Evolutionary conservation across 139 green algal genomes (phyloP).

Genomic region (Trebouxia sp.): DNA sequence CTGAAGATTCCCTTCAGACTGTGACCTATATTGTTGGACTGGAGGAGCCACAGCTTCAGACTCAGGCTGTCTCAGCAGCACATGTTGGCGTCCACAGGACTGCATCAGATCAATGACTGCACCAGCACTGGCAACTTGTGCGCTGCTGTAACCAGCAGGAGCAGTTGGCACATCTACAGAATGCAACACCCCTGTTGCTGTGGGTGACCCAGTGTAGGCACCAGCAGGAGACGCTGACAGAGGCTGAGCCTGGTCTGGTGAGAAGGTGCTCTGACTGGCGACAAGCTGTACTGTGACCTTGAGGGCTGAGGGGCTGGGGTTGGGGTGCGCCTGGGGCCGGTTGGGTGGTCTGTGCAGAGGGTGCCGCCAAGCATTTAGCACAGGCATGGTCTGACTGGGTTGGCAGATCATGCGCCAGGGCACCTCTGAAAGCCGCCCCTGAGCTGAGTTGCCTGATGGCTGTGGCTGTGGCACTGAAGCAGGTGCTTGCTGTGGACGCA

Average conservation of each 20-base stretch:
- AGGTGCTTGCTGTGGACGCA: background rate
- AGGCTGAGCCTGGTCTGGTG: background rate
- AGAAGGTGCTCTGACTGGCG: background rate
- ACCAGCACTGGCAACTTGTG: background rate
- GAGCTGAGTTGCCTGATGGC: no score
- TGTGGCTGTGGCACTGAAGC: background rate
- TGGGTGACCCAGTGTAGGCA: background rate
- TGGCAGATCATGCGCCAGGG: background rate
- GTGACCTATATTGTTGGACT: no score
- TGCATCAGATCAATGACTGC: background rate
- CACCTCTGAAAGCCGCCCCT: no score
- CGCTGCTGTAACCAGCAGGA: background rate
- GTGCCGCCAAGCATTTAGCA: constrained; percentile 6
- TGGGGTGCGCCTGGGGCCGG: background rate
- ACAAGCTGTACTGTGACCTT: background rate
- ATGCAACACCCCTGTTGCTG: background rate
- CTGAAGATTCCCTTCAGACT: no score
- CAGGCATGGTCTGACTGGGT: background rate
- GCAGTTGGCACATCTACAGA: background rate
- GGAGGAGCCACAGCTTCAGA: no score
- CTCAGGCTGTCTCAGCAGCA: background rate
- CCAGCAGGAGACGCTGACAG: background rate
- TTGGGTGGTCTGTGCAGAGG: background rate
- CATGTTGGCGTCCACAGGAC: background rate
- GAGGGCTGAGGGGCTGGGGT: background rate